Evolutionary conservation across 2,329 filamentous ascomycete genomes (phyloP).

Genomic region (Ophiocordyceps camponoti-rufipedis): DNA sequence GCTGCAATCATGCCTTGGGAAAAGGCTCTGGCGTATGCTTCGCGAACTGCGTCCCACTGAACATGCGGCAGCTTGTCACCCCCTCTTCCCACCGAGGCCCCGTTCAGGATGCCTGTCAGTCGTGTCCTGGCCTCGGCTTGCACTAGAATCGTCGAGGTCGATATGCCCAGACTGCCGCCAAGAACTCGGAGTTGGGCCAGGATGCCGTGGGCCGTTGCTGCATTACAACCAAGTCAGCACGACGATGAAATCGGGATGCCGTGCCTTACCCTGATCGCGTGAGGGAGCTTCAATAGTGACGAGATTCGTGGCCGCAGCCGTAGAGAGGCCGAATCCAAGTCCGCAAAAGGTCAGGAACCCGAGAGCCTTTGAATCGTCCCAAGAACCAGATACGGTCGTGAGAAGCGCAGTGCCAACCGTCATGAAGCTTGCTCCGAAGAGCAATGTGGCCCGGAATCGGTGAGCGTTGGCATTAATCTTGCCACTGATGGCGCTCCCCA

Average conservation of each 20-base stretch:
- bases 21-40: constrained; percentile 25
- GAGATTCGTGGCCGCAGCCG: constrained; percentile 27
- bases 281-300: constrained; percentile 21
- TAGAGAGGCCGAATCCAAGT: constrained; percentile 30
- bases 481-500: constrained; percentile 24
- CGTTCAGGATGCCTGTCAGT: constrained; percentile 11
- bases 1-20: constrained; percentile 27
- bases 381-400: constrained; percentile 13
- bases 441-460: constrained; percentile 23
- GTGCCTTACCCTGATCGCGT: constrained; percentile 23
- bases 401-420: constrained; percentile 27
- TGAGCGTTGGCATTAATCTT: constrained; percentile 22
- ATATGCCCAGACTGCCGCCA: constrained; percentile 35
- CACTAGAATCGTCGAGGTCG: constrained; percentile 30
- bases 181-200: constrained; percentile 31
- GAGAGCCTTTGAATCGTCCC: constrained; percentile 24
- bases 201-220: constrained; percentile 33
- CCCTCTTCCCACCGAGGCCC: constrained; percentile 9
- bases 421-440: constrained; percentile 23
- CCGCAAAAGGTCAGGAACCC: constrained; percentile 33
- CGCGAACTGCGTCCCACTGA: constrained; percentile 15
- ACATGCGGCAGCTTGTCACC: constrained; percentile 7
- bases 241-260: neutral
- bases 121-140: constrained; percentile 11
- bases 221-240: neutral